Base-by-base conservation (phyloP, 2,329 filamentous ascomycete species). In the Zymoseptoria passerinii region DNA sequence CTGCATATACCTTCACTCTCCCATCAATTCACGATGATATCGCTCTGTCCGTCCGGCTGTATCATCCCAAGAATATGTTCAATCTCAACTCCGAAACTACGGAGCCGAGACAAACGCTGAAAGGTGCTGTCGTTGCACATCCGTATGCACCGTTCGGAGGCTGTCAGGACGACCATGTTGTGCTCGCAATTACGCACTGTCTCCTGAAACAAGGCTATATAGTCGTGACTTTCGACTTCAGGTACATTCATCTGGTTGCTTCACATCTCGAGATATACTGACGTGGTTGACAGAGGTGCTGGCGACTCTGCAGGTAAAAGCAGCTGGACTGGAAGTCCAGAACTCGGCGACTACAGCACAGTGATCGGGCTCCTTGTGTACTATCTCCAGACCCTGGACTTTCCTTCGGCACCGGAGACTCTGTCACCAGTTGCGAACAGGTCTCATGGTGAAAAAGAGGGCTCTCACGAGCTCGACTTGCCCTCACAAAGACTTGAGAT, bases 111-210 rank as follows among this genome's bases (percentile, higher is more conserved):
- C n/a, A 3, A 4, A 3, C 13, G 5, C 16, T 35, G 18, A 54
- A 57, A 50, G 83, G 79, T 3, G 84, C 85, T 0, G 78, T 96
- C 3, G 76, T 97, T 48, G 92, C 92, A 10, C 94, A 97, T 72
- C 92, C 94, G 0, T 97, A 97, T 70, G 90, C 90, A 35, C 86
- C 90, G 0, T 77, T 97, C 54, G 94, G 94, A 4, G 94, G 92
- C 4, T 85, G 79, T 72, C 94, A 85, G 70, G 89, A 97, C 70
- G 92, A 97, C 70, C 81, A 83, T 0, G 80, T 96, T 0, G 87
- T 97, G 1, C 79, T 83, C n/a, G 77, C 83, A 8, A 75, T 88
- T 2, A 83, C 82, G 0, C 76, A 77, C 1, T 74, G 86, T 58
- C 77, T 95, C 51, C 72, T 95, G n/a, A 76, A 80, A 4, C 75